Evolutionary conservation across 208 protist species (phyloP), one percentile per base, ranked within the genome.

Genomic region (Trypanosoma platydactyli): DNA sequence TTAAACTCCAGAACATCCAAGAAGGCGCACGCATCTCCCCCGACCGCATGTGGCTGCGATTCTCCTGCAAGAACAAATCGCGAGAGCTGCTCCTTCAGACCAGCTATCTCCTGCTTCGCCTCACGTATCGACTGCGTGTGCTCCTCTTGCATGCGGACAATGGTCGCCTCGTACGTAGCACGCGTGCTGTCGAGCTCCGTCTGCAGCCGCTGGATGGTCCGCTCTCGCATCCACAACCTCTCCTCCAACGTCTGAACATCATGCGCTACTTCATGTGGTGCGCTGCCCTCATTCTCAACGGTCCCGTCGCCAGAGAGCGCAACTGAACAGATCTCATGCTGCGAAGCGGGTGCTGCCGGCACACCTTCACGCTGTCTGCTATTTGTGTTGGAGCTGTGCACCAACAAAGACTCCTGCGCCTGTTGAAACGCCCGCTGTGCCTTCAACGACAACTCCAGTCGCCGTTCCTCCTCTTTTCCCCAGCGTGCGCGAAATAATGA

Each of bases 1-100:
- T 68, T 68, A 41, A 57, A 68, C 16, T 68, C 50, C 13, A 68
- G 5, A 3, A 29, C 62, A n/a, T 68, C 62, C 15, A 68, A 22
- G 18, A 59, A 68, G 9, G 11, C 51, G 24, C 6, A 25, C 7
- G 62, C 15, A 16, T 56, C 51, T 22, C 5, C 16, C 1, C 5
- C 4, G 24, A 18, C 22, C 9, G 12, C 33, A 20, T 53, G 3
- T 20, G 35, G 12, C 11, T 15, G 12, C 18, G 62, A 54, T 38
- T 40, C 7, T 3, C 18, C 27, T 5, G 20, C 45, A 41, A 51
- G 35, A 33, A 18, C 27, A 15, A 50, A 9, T 48, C 42, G 49
- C 35, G 35, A 40, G 25, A 68, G 22, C 4, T 33, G 50, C 35
- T 50, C 52, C 24, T 40, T 44, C 25, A 68, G 12, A 1, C 50